Conservation (phyloP, 768 basidiomycete species). For the Psilocybe cyanescens region DNA sequence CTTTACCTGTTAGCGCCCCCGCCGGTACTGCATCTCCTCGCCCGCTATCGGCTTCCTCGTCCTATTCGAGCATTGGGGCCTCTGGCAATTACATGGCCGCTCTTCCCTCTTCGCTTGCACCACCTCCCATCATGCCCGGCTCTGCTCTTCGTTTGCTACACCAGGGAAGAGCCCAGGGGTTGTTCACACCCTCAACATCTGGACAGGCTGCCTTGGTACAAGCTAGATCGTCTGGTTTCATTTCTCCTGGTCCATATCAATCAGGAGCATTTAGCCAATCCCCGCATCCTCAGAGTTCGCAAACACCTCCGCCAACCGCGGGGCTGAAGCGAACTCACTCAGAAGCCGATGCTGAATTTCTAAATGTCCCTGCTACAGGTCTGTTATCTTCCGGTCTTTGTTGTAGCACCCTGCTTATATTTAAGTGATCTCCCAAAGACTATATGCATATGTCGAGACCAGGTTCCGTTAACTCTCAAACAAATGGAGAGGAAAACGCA, state of each 20-base stretch:
- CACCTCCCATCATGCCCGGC: slow-evolving; percentile 87
- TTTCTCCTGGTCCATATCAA: slow-evolving; percentile 56
- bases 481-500: slow-evolving; percentile 63
- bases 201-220: slow-evolving; percentile 42
- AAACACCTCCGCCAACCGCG: slow-evolving; percentile 53
- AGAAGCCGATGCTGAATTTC: slow-evolving; percentile 63
- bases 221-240: slow-evolving; percentile 47
- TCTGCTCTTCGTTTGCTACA: slow-evolving; percentile 83
- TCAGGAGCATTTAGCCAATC: slow-evolving; percentile 51
- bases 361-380: slow-evolving; percentile 24
- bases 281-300: slow-evolving; percentile 46
- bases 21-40: slow-evolving; percentile 57
- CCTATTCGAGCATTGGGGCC: slow-evolving; percentile 59
- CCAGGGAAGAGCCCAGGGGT: slow-evolving; percentile 84
- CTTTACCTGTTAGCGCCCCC: slow-evolving; percentile 60
- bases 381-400: not conserved
- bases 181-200: slow-evolving; percentile 86
- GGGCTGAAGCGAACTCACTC: slow-evolving; percentile 46
- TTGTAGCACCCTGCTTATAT: not conserved
- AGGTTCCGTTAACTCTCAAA: slow-evolving; percentile 49
- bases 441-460: slow-evolving; percentile 52
- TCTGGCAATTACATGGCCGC: slow-evolving; percentile 45
- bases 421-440: slow-evolving; percentile 31
- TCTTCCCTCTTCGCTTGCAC: slow-evolving; percentile 63
- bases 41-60: slow-evolving; percentile 70